Percentiles rank a stretch among this genome's conserved stretches.
These are phyloP conservation scores for Cardamine occulta DNA, from an alignment of 345 rosid genomes.

Conservation along the genomic window DNA sequence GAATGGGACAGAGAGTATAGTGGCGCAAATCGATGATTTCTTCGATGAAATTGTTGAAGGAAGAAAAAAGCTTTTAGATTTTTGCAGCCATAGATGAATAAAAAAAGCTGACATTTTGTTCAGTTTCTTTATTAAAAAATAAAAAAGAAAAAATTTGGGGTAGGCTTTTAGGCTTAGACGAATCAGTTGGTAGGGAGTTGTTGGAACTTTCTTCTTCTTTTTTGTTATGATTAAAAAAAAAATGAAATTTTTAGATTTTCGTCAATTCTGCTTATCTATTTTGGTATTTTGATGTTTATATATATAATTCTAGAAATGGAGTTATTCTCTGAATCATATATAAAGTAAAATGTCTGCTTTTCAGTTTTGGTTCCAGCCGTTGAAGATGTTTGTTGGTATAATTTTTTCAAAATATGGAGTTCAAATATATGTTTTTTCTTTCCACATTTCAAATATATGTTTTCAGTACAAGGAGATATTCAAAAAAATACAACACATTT, in stretches of 20 bases:
- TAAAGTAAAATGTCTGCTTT: conserved; percentile 43
- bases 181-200: conserved; percentile 45
- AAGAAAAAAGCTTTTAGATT: conserved; percentile 75
- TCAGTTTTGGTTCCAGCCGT: conserved; percentile 41
- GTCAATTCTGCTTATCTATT: neutral
- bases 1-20: conserved; percentile 66
- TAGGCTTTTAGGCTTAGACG: conserved; percentile 39
- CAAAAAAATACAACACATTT: neutral
- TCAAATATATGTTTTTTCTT: neutral
- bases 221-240: conserved; percentile 12
- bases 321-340: conserved; percentile 44
- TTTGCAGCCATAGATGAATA: conserved; percentile 64
- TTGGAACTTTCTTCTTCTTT: conserved; percentile 28
- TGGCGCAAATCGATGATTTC: conserved; percentile 84
- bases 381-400: conserved; percentile 22
- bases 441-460: neutral
- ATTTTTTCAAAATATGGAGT: neutral
- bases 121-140: neutral
- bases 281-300: conserved; percentile 35
- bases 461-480: neutral
- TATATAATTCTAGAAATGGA: conserved; percentile 42
- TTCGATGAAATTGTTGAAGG: conserved; percentile 91
- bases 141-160: conserved; percentile 17
- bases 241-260: neutral
- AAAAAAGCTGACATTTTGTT: conserved; percentile 24